Evolutionary conservation across 805 yeast genomes (phyloP), one percentile per base, ranked within the genome.

Genomic region (Nakazawaea ernobii): DNA sequence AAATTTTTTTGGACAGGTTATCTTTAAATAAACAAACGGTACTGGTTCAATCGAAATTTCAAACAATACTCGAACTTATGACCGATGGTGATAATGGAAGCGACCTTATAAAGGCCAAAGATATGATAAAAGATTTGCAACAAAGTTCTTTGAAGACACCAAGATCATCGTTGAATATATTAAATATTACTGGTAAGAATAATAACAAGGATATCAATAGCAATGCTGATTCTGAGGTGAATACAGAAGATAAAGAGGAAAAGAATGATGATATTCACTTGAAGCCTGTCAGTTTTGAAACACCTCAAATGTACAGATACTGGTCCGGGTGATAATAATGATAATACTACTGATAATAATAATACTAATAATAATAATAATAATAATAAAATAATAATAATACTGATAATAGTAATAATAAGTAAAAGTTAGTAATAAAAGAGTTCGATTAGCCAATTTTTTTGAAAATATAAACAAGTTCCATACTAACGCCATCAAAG

Each of bases 261-360:
- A 52, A 52, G 9, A 58, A 56, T n/a, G 70, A 61, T 20, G 74
- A 67, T 38, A 65, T 59, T 11, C 67, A 66, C 13, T 53, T 74
- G 35, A 73, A 74, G 54, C 86, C 87, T 3, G 70, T 80, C 24
- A 79, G 85, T 49, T 67, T 74, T 40, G 83, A 79, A 49, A 70
- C 81, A 26, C 86, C 86, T 7, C 82, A 78, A 56, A 63, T 75
- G 40, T 82, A 80, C 56, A 75, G 84, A 54, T 81, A 78, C 57
- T 82, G 86, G 86, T 75, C 82, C 39, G 85, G 84, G 40, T 77
- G 55, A 53, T 30, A 6, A 20, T 20, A 20, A 20, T 20, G 5
- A 5, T 20, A 20, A 20, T 20, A 20, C 24, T 20, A 20, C 24
- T 20, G 24, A 20, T 20, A 20, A 20, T 5, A 20, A 20, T 20